phyloP scores from a whole-genome alignment of 2,329 filamentous ascomycete species.

The Chaetomiaceae sp. region DNA sequence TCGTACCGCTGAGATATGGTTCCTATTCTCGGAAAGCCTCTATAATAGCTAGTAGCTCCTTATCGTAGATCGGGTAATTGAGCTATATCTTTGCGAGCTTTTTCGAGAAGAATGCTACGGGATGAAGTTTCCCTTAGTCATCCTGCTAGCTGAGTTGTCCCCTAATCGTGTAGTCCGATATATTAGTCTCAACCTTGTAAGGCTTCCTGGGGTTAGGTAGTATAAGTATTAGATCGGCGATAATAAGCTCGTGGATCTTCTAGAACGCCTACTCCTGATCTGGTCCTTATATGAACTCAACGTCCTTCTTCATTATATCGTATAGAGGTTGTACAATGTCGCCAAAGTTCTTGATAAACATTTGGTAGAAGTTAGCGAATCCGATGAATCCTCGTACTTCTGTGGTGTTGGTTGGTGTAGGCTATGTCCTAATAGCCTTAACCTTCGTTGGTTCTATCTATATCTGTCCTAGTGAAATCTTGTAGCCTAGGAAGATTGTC shows the following conservation, averaged over 20 bases:
- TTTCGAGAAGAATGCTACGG: background rate
- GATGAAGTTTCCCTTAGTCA: background rate
- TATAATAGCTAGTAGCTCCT: background rate
- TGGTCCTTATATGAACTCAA: no score
- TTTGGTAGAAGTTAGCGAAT: constrained; percentile 6
- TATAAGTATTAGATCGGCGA: background rate
- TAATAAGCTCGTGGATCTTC: background rate
- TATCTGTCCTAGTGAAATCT: background rate
- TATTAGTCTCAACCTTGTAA: background rate
- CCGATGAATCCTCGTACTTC: constrained; percentile 21
- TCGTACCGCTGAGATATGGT: background rate
- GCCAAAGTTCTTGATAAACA: background rate
- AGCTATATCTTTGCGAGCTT: background rate
- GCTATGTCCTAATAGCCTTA: background rate
- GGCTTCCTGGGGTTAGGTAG: background rate
- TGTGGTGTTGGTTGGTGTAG: constrained; percentile 1
- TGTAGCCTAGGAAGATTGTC: background rate
- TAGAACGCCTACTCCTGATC: background rate
- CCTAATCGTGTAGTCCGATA: background rate
- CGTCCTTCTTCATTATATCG: background rate
- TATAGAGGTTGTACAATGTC: background rate
- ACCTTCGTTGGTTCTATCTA: constrained; percentile 1
- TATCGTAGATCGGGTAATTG: background rate
- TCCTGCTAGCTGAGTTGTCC: background rate
- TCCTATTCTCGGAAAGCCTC: background rate